phyloP scores from a whole-genome alignment of 2,329 filamentous ascomycete genomes.

The Blastomyces silverae region DNA sequence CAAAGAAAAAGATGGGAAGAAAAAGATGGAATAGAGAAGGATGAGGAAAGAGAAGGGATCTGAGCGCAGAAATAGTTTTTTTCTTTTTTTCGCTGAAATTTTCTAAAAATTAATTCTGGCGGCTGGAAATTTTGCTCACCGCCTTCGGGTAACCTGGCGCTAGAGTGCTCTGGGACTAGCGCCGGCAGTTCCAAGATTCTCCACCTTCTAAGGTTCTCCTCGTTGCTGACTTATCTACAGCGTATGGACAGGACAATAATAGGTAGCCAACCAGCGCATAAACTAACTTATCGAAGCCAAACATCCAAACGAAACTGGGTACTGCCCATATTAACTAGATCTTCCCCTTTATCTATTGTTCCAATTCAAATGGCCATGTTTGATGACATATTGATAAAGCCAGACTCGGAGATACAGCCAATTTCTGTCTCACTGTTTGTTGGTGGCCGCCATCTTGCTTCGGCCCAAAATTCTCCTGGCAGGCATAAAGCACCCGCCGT shows the following conservation, averaged over 20 bases:
- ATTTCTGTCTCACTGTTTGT: background rate
- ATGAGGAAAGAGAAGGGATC: slow-evolving; percentile 19
- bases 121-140: slow-evolving; percentile 28
- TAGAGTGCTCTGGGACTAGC: background rate
- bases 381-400: background rate
- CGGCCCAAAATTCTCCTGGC: background rate
- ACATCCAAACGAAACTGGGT: background rate
- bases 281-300: too few species aligned
- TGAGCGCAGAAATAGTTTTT: slow-evolving; percentile 13
- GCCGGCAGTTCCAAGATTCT: background rate
- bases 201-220: too few species aligned
- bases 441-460: background rate
- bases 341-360: background rate
- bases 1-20: slow-evolving; percentile 18
- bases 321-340: background rate
- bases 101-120: slow-evolving; percentile 25
- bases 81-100: background rate
- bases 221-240: too few species aligned
- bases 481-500: background rate
- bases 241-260: too few species aligned
- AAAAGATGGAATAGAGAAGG: slow-evolving; percentile 16
- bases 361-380: background rate
- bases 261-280: too few species aligned
- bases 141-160: slow-evolving; percentile 23
- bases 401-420: background rate